A percentile compares a stretch with the other conserved stretches of the same genome.
Conservation (phyloP, 2,329 filamentous ascomycete genomes). For the Fusarium siculi region DNA sequence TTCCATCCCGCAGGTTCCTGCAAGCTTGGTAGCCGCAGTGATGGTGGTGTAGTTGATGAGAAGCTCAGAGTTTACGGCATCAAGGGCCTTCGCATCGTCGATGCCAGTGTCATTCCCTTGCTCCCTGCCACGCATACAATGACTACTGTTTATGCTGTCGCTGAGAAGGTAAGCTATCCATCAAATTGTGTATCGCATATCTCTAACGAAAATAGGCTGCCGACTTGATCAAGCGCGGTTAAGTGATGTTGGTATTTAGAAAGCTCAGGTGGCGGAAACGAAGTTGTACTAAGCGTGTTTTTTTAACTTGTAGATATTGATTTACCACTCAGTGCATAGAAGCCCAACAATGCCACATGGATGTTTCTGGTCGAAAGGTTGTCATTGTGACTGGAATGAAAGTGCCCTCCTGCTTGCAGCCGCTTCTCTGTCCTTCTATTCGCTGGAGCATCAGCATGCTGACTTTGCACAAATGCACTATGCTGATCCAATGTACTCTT, state of each 20-base stretch:
- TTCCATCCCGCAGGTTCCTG: conserved; percentile 36
- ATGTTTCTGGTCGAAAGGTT: not conserved
- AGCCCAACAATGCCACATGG: too few relatives aligned
- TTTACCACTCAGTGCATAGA: not conserved
- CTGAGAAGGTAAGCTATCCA: conserved; percentile 37
- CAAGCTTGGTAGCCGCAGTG: conserved; percentile 53
- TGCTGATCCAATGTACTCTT: not conserved
- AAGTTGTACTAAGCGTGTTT: too few relatives aligned
- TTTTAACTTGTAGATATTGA: not conserved
- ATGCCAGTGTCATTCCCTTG: conserved; percentile 46
- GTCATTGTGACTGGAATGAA: not conserved
- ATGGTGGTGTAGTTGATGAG: conserved; percentile 51
- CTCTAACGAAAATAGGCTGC: conserved; percentile 13
- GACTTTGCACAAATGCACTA: not conserved
- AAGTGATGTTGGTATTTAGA: not conserved
- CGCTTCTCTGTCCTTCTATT: not conserved
- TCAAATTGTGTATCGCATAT: fast-evolving
- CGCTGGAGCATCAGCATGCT: not conserved
- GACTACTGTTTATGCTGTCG: conserved; percentile 44
- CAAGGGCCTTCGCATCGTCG: conserved; percentile 49
- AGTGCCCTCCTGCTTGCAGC: not conserved
- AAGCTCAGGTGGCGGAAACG: not conserved
- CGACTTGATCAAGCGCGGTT: conserved; percentile 25
- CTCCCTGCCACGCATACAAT: conserved; percentile 42
- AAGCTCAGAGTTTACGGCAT: conserved; percentile 41